These are phyloP conservation scores for Cryphonectria radicalis DNA, from an alignment of 2,329 filamentous ascomycete genomes.

Conservation along the genomic window DNA sequence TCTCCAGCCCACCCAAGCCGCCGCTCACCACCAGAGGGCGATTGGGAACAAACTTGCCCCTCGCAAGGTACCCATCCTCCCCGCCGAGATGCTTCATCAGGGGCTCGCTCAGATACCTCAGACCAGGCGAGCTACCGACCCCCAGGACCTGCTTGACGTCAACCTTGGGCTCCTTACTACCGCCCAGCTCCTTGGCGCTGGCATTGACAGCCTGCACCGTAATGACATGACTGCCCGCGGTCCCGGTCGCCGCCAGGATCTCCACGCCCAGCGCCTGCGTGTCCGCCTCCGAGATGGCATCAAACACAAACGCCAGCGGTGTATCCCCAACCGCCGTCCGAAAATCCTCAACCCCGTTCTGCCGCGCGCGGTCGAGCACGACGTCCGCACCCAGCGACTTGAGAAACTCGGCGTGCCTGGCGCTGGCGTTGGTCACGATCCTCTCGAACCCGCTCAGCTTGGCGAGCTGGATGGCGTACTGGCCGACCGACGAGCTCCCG, in stretches of 20 bases:
- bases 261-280: slow-evolving; percentile 40
- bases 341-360: slow-evolving; percentile 35
- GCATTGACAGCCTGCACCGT: slow-evolving; percentile 27
- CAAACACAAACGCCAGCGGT: slow-evolving; percentile 38
- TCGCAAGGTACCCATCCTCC: slow-evolving; percentile 39
- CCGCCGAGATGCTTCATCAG: slow-evolving; percentile 35
- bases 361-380: slow-evolving; percentile 32
- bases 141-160: slow-evolving; percentile 24
- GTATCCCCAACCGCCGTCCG: slow-evolving; percentile 34
- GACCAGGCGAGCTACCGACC: slow-evolving; percentile 35
- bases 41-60: slow-evolving; percentile 38
- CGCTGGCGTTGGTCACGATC: slow-evolving; percentile 43
- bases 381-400: slow-evolving; percentile 32
- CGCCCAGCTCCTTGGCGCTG: slow-evolving; percentile 30
- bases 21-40: slow-evolving; percentile 36
- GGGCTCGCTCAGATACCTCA: slow-evolving; percentile 39
- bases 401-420: slow-evolving; percentile 42
- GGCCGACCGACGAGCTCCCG: slow-evolving; percentile 43
- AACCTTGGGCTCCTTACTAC: slow-evolving; percentile 22
- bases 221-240: slow-evolving; percentile 31
- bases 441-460: slow-evolving; percentile 48
- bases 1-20: slow-evolving; percentile 35
- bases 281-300: slow-evolving; percentile 37
- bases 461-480: slow-evolving; percentile 50
- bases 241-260: slow-evolving; percentile 33